phyloP scores from a whole-genome alignment of 352 stramenopile genomes.

The Phytophthora quininea region DNA sequence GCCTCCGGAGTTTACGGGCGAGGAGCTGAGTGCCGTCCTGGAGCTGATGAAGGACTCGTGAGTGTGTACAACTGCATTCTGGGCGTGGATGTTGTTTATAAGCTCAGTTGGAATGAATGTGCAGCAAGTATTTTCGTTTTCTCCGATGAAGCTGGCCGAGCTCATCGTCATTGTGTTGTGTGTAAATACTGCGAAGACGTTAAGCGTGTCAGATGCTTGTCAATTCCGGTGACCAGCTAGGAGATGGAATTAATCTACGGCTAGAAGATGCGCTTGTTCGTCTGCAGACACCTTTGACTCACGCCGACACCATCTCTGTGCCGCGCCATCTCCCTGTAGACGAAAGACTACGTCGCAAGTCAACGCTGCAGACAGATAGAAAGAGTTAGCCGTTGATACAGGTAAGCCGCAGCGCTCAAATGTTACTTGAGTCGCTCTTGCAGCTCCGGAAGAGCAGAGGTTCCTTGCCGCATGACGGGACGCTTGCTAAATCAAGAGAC shows the following conservation, averaged over 20 bases:
- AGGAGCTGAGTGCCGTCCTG: constrained; percentile 54
- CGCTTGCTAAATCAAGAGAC: too few species aligned
- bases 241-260: neutral
- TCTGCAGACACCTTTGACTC: neutral
- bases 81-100: constrained; percentile 29
- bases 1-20: constrained; percentile 47
- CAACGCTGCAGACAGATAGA: neutral
- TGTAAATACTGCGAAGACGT: constrained; percentile 33
- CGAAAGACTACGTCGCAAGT: neutral
- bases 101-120: constrained; percentile 8
- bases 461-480: neutral
- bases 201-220: neutral
- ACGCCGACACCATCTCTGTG: neutral
- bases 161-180: constrained; percentile 18
- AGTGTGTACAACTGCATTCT: neutral
- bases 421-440: neutral
- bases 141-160: constrained; percentile 2
- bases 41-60: constrained; percentile 59
- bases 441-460: neutral
- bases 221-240: neutral
- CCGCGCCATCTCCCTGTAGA: neutral
- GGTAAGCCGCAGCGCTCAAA: too few species aligned
- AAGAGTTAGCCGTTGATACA: too few species aligned
- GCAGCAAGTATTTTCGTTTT: constrained; percentile 31
- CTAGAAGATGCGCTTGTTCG: neutral